These are phyloP conservation scores for Gloeostereum incarnatum DNA, from an alignment of 768 basidiomycete species.

Conservation along the genomic window DNA sequence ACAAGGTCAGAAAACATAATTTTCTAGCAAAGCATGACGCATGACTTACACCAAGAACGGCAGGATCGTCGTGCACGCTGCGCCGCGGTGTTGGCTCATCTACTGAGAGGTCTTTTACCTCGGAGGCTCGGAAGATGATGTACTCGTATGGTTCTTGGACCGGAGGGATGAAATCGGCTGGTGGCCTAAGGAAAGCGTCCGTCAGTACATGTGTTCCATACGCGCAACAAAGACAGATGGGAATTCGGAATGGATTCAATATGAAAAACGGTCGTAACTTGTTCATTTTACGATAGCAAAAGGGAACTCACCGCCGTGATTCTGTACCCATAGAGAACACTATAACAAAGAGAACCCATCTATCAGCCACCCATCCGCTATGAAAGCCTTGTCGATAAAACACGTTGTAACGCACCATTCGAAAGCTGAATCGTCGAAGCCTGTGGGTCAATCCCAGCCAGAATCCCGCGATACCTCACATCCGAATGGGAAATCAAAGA, in stretches of 20 bases:
- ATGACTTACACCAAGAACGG: constrained; percentile 69
- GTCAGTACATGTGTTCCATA: constrained; percentile 17
- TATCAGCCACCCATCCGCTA: neutral
- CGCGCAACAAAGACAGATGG: constrained; percentile 42
- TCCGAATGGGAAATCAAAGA: constrained; percentile 87
- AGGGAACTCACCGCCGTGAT: constrained; percentile 53
- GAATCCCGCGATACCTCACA: constrained; percentile 82
- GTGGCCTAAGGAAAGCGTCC: constrained; percentile 34
- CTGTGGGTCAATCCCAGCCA: constrained; percentile 79
- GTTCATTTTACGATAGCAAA: neutral
- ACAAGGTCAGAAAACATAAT: constrained; percentile 9
- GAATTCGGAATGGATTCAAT: constrained; percentile 17
- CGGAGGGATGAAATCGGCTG: constrained; percentile 74
- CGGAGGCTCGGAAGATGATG: constrained; percentile 86
- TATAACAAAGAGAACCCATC: constrained; percentile 13
- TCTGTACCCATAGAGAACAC: constrained; percentile 90
- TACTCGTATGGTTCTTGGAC: constrained; percentile 80
- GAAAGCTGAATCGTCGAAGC: constrained; percentile 84
- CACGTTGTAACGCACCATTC: constrained; percentile 45
- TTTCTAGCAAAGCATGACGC: too few species aligned
- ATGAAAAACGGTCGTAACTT: neutral
- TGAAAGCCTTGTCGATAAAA: constrained; percentile 2
- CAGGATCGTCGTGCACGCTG: constrained; percentile 77
- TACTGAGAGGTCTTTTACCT: constrained; percentile 84
- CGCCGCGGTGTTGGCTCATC: constrained; percentile 50